Base-by-base conservation (phyloP, 306 rosid genomes). In the Hippophae rhamnoides region DNA sequence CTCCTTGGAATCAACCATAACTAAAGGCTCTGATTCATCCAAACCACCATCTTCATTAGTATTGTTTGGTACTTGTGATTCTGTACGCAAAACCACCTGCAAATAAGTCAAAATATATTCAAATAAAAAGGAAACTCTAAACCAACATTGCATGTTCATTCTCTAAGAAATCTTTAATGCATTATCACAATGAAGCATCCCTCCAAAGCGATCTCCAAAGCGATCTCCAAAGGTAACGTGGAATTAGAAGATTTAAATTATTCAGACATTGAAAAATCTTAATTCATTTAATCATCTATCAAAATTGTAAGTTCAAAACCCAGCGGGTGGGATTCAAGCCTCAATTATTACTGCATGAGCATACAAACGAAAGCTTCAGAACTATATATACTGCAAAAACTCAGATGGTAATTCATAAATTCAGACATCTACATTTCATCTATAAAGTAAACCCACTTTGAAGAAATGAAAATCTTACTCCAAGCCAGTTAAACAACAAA, bases 61-160 rank as follows among this genome's bases (percentile, higher is more conserved):
- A 52, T 18, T 18, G 23, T 65, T 64, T 61, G 56, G 62, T 57
- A 54, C 25, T 25, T 40, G 18, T 18, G 76, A 48, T 60, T 56
- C 68, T n/a, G 69, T 8, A 25, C 10, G 63, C 54, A 62, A 72
- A 31, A 52, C 72, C 64, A 72, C 89, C 98, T 92, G 78, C 60
- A 43, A 67, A 13, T 52, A 54, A 63, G 27, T 49, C 46, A 72
- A 60, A 62, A 31, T 67, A 59, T 58, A 66, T 47, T 46, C 46
- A 65, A 54, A 45, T 48, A 14, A 47, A 59, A 41, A 40, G 42
- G 50, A 31, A 68, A 58, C 41, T 3, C 13, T 47, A 2, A 45
- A 23, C 42, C 14, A 41, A 65, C 31, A 8, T 9, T 4, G 38
- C 25, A 42, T n/a, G 13, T 38, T 70, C 9, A 2, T 40, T 51